phyloP scores from a whole-genome alignment of 768 basidiomycete species.

The Asterophora parasitica region DNA sequence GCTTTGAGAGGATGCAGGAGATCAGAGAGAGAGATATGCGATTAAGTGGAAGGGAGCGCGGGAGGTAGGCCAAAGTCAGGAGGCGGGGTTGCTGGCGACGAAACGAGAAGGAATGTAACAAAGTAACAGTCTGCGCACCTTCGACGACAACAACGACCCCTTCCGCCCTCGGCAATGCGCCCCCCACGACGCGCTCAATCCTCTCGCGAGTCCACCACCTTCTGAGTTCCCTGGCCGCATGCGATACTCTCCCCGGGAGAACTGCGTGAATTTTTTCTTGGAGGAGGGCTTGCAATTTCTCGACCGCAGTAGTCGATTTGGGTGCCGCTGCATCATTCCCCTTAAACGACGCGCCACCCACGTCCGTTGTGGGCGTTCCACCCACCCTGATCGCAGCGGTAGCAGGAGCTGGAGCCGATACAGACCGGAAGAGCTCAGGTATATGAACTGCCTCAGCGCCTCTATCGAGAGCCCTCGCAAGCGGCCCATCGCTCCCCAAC shows the following conservation, averaged over 20 bases:
- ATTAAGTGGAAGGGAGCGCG: no score
- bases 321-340: no score
- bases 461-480: slow-evolving; percentile 46
- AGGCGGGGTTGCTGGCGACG: no score
- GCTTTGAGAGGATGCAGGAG: background rate
- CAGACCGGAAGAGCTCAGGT: slow-evolving; percentile 43
- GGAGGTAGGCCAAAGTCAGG: no score
- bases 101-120: background rate
- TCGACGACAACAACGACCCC: slow-evolving; percentile 59
- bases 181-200: slow-evolving; percentile 46
- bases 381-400: slow-evolving; percentile 20
- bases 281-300: no score
- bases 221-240: background rate
- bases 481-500: slow-evolving; percentile 38
- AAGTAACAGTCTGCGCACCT: slow-evolving; percentile 36
- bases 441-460: slow-evolving; percentile 36
- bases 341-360: no score
- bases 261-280: no score
- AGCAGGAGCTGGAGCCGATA: slow-evolving; percentile 17
- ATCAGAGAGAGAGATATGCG: no score
- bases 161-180: slow-evolving; percentile 54
- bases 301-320: no score
- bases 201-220: slow-evolving; percentile 62
- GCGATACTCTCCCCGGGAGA: no score
- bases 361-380: no score